Percentiles rank a stretch among this genome's conserved stretches.
Conservation (phyloP, 306 rosid genomes). For the Cucurbita argyrosperma region DNA sequence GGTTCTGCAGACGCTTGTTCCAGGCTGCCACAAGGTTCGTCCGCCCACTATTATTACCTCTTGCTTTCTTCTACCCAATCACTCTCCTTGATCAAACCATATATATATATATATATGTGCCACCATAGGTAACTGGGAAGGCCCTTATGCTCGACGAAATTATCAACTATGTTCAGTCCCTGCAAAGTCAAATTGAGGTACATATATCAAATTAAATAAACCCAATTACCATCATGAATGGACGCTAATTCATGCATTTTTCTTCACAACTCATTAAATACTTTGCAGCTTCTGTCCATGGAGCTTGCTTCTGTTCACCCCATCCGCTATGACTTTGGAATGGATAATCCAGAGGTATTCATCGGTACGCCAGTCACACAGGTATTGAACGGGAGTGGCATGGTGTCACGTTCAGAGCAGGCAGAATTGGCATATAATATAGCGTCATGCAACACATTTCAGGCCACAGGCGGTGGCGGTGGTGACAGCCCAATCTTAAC, state of each 20-base stretch:
- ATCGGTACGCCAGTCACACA: neutral
- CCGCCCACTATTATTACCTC: neutral
- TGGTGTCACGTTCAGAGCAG: neutral
- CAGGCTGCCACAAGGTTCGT: conserved; percentile 78
- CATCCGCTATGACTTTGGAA: conserved; percentile 41
- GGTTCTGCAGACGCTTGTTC: conserved; percentile 67
- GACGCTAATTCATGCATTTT: no score
- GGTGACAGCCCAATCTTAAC: neutral
- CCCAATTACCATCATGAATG: neutral
- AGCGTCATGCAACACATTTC: neutral
- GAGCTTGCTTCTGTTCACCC: conserved; percentile 70
- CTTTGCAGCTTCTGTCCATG: conserved; percentile 65
- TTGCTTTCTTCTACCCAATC: no score
- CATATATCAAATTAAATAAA: neutral
- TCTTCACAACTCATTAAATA: neutral
- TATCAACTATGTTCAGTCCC: conserved; percentile 59
- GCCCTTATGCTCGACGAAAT: conserved; percentile 92
- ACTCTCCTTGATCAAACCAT: neutral
- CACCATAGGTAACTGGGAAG: conserved; percentile 59
- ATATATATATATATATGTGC: neutral
- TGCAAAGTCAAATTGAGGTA: conserved; percentile 97
- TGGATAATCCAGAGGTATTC: conserved; percentile 15
- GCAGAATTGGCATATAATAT: neutral
- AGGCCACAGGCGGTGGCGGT: neutral
- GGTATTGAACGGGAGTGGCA: neutral